These are phyloP conservation scores for Pterocarpus macrocarpus DNA, from an alignment of 306 rosid species.

Conservation along the genomic window DNA sequence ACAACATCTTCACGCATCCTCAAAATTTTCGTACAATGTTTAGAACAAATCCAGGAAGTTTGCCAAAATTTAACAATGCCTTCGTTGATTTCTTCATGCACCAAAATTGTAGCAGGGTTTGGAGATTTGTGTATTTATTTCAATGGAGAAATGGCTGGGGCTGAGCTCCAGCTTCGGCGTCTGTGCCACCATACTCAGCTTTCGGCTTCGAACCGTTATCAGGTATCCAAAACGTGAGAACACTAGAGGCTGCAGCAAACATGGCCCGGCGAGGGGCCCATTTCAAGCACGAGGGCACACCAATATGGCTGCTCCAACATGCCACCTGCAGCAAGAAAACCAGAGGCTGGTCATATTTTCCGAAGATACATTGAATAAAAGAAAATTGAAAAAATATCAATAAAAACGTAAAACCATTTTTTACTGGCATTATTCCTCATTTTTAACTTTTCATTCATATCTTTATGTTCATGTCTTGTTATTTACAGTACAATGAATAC, in stretches of 20 bases:
- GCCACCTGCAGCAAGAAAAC: constrained; percentile 67
- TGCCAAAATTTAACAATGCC: background rate
- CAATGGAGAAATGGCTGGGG: constrained; percentile 53
- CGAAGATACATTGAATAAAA: too few relatives aligned
- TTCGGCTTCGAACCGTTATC: constrained; percentile 54
- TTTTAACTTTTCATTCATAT: background rate
- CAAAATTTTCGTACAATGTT: constrained; percentile 5
- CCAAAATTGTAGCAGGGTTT: background rate
- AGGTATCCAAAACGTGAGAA: constrained; percentile 94
- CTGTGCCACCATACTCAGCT: constrained; percentile 51
- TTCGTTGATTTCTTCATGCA: constrained; percentile 10
- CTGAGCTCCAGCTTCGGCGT: constrained; percentile 52
- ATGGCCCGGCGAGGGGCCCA: constrained; percentile 97
- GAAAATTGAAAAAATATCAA: too few relatives aligned
- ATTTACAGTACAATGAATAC: background rate
- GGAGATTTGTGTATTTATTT: background rate
- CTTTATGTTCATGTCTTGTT: background rate
- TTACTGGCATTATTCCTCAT: too few relatives aligned
- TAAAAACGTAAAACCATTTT: too few relatives aligned
- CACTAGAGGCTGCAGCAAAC: constrained; percentile 93
- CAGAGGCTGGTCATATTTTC: background rate
- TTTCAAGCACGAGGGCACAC: constrained; percentile 88
- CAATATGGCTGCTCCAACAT: constrained; percentile 85
- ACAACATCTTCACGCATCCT: constrained; percentile 17
- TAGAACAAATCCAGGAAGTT: constrained; percentile 7